Evolutionary conservation across 1,139 yeast species (phyloP).

Genomic region (Scheffersomyces parashehatae): DNA sequence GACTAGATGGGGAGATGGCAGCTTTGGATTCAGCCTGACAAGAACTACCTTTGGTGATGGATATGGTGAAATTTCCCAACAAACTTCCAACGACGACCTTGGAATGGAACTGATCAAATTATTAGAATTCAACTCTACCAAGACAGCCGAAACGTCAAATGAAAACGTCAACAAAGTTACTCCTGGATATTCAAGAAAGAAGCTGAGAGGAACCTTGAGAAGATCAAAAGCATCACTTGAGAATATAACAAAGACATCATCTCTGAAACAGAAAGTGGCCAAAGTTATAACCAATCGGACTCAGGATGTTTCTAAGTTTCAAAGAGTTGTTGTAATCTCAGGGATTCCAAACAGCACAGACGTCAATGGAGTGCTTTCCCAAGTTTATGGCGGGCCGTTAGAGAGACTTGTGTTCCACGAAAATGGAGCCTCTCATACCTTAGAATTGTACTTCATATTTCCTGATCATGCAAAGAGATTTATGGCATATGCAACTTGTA

Average conservation of each 20-base stretch:
- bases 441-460: constrained; percentile 57
- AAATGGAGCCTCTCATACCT: constrained; percentile 8
- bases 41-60: background rate
- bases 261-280: background rate
- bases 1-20: background rate
- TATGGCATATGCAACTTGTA: constrained; percentile 50
- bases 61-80: background rate
- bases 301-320: background rate
- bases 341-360: constrained; percentile 26
- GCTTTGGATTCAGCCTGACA: background rate
- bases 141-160: no score
- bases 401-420: constrained; percentile 46
- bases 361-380: constrained; percentile 52
- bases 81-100: background rate
- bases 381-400: constrained; percentile 74
- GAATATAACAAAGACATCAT: background rate
- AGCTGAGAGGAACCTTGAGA: background rate
- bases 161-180: background rate
- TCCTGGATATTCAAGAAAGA: background rate
- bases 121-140: no score
- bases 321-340: constrained; percentile 10
- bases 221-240: background rate
- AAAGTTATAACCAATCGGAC: background rate
- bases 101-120: background rate
- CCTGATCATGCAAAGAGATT: constrained; percentile 59